phyloP scores from a whole-genome alignment of 1,139 yeast species.

The Debaryomyces sp. region DNA sequence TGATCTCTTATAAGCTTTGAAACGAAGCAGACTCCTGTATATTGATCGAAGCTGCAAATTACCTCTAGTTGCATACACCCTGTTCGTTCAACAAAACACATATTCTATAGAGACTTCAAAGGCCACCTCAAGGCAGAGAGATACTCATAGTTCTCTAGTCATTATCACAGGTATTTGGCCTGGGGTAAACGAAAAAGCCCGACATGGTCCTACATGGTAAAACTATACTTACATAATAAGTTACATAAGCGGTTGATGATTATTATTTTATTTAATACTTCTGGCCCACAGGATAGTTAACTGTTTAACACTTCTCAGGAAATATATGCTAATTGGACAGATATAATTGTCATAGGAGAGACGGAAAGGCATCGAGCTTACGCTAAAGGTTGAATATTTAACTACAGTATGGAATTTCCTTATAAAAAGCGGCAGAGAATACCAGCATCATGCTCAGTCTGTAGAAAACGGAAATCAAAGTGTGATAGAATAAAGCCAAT shows the following conservation, averaged over 20 bases:
- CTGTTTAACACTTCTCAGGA: neutral
- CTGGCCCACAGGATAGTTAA: neutral
- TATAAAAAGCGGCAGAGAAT: constrained; percentile 44
- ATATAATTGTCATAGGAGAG: neutral
- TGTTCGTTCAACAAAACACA: too few relatives aligned
- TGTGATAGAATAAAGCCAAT: constrained; percentile 71
- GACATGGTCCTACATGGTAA: too few relatives aligned
- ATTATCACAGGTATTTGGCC: neutral
- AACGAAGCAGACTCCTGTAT: too few relatives aligned
- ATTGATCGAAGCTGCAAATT: too few relatives aligned
- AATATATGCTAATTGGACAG: neutral
- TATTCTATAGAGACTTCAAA: too few relatives aligned
- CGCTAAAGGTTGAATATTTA: neutral
- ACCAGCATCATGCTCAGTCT: constrained; percentile 50
- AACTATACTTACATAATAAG: neutral
- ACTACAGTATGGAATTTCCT: constrained; percentile 21
- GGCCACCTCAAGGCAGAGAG: too few relatives aligned
- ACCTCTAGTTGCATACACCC: too few relatives aligned
- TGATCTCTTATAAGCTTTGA: too few relatives aligned
- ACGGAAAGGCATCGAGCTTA: neutral
- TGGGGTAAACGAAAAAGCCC: neutral
- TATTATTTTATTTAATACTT: neutral
- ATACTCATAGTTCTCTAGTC: too few relatives aligned
- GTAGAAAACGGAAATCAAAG: constrained; percentile 48
- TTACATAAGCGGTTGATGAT: neutral